Evolutionary conservation across 441 rosid genomes (phyloP), one percentile per base, ranked within the genome.

Genomic region (Adansonia grandidieri): DNA sequence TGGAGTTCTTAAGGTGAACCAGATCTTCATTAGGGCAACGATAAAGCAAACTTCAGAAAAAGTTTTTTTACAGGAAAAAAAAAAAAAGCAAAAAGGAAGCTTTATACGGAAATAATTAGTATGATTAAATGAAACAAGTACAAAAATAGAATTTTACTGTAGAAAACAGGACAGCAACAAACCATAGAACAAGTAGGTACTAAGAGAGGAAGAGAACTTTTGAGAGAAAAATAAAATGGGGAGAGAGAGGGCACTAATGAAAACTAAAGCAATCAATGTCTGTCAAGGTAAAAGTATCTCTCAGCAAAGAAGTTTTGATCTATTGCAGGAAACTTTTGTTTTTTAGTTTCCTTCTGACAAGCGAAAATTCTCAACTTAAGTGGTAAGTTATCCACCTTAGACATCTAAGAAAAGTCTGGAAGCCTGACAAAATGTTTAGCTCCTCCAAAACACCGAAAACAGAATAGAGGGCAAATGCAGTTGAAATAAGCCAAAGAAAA

Each of bases 1-100:
- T 65, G 76, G 48, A 19, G 20, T 76, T 63, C 75, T 69, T 83
- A 74, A 75, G 54, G 71, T 40, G 67, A 20, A 45, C 69, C 74
- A 44, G 47, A 62, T 66, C 45, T 51, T 37, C 3, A 1, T 15
- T 71, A 79, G 57, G 45, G 45, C 51, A 74, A 17, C 47, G 51
- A 19, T 37, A 70, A 65, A 17, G 9, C 7, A 58, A 66, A 65
- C 17, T 48, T 10, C 48, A 20, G 62, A 47, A 51, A 53, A 67
- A 13, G 42, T 5, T 37, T 37, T 37, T 37, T 37, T 37, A 37
- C 42, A 37, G 42, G 0, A 6, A 15, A 50, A 63, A 45, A 61
- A 75, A 40, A 60, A 70, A 13, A 0, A 1, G 13, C 19, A 14
- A 20, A 20, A 64, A 56, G 20, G 9, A 66, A 0, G 1, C 28